These are phyloP conservation scores for Handroanthus guayacan DNA, from an alignment of 257 asterid genomes.

Conservation along the genomic window DNA sequence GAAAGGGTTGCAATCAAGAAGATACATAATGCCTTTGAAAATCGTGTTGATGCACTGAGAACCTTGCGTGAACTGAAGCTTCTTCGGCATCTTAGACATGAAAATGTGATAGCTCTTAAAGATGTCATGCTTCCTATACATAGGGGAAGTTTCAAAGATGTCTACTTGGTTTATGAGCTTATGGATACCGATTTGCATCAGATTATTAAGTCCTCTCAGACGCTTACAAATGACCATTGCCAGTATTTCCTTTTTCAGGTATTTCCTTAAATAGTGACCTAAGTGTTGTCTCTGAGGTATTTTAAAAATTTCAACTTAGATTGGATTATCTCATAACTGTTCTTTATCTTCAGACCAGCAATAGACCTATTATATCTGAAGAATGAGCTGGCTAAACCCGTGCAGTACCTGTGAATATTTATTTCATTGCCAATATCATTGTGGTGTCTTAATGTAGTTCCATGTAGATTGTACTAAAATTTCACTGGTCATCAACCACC, in stretches of 20 bases:
- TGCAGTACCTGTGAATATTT: neutral
- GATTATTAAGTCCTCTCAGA: constrained; percentile 66
- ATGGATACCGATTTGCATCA: constrained; percentile 77
- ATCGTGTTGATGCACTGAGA: constrained; percentile 68
- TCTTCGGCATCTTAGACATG: constrained; percentile 70
- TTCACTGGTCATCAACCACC: neutral
- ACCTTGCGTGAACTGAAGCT: constrained; percentile 71
- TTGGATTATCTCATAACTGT: neutral
- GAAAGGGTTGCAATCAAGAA: constrained; percentile 75
- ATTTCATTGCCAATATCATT: neutral
- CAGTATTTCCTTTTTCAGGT: constrained; percentile 77
- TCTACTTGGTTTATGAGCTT: constrained; percentile 70
- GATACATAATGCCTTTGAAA: constrained; percentile 69
- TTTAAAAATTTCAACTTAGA: neutral
- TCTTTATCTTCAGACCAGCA: neutral
- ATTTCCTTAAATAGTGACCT: constrained; percentile 22
- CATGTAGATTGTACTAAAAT: neutral
- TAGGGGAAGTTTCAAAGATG: constrained; percentile 67
- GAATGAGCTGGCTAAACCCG: constrained; percentile 18
- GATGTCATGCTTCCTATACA: constrained; percentile 69
- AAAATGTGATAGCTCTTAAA: constrained; percentile 67
- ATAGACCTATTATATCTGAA: constrained; percentile 21
- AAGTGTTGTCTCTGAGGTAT: neutral
- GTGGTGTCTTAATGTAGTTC: constrained; percentile 4
- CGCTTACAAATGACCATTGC: constrained; percentile 69